These are phyloP conservation scores for Pneumocystis oryctolagi DNA, from an alignment of 1,139 yeast genomes.

Conservation along the genomic window DNA sequence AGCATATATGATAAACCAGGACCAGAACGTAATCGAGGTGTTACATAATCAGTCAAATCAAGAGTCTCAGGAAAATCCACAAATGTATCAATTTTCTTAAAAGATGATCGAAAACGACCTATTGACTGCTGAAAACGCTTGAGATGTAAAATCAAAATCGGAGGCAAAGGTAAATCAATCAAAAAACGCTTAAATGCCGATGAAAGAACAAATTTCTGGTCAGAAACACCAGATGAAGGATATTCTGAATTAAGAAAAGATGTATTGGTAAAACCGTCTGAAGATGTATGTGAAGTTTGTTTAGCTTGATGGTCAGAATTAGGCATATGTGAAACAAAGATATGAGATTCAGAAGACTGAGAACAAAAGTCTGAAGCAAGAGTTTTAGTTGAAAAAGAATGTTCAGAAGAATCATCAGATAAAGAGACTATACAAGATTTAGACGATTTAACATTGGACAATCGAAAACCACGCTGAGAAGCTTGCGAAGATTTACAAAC, in stretches of 20 bases:
- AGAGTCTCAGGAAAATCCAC: conserved; percentile 9
- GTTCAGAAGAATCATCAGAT: neutral
- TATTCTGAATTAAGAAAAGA: neutral
- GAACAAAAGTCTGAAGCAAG: neutral
- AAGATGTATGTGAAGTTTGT: neutral
- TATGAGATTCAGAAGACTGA: neutral
- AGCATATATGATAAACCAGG: conserved; percentile 7
- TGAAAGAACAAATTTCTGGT: conserved; percentile 1
- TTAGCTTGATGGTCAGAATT: neutral
- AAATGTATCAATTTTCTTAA: conserved; percentile 10
- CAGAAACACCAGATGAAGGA: neutral
- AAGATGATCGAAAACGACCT: conserved; percentile 1
- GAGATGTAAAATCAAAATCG: conserved; percentile 11
- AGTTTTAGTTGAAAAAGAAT: neutral
- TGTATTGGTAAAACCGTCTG: neutral
- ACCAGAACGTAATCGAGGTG: conserved; percentile 4
- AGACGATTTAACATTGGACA: neutral
- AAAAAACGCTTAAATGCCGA: conserved; percentile 13
- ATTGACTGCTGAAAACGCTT: conserved; percentile 12
- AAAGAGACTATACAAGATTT: neutral
- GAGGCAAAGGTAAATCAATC: conserved; percentile 11
- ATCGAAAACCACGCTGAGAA: neutral
- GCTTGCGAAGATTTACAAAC: neutral
- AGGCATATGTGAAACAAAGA: neutral
- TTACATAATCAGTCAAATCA: conserved; percentile 10